Conservation (phyloP, 495 filamentous ascomycete genomes). For the Penicillium paradoxum region DNA sequence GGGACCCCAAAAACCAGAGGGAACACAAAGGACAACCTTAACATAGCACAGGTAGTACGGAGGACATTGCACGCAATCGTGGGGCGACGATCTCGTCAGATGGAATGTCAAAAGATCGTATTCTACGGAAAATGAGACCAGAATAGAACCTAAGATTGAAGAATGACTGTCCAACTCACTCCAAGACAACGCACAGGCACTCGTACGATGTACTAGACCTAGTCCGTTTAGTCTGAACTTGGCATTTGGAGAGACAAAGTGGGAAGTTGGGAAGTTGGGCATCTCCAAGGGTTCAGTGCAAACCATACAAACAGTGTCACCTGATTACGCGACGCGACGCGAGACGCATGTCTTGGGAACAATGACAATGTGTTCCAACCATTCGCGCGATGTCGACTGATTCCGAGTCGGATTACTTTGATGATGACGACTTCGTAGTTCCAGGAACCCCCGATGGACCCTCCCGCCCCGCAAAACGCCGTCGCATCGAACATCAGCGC, state of each 20-base stretch:
- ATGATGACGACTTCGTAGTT: constrained; percentile 33
- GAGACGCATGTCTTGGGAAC: neutral
- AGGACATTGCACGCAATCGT: neutral
- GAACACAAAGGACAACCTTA: neutral
- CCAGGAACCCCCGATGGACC: constrained; percentile 16
- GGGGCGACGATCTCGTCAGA: neutral
- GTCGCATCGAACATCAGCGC: constrained; percentile 23
- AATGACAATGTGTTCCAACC: neutral
- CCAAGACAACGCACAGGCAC: neutral
- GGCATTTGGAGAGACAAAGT: neutral
- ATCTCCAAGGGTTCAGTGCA: neutral
- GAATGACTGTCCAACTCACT: neutral
- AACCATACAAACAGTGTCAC: constrained; percentile 14
- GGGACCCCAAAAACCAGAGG: neutral
- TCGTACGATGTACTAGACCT: neutral
- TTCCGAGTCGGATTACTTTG: constrained; percentile 24
- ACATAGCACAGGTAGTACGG: neutral
- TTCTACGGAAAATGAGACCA: neutral
- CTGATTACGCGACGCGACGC: constrained; percentile 18
- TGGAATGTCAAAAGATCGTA: neutral
- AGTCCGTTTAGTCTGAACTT: neutral
- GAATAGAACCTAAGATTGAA: neutral
- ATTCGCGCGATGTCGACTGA: constrained; percentile 17
- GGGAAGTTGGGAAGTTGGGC: neutral
- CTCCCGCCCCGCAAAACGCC: constrained; percentile 34